A percentile compares a stretch with the other conserved stretches of the same genome.
These are phyloP conservation scores for Protomyces lactucae-debilis DNA, from an alignment of 1,139 yeast genomes.

Conservation along the genomic window DNA sequence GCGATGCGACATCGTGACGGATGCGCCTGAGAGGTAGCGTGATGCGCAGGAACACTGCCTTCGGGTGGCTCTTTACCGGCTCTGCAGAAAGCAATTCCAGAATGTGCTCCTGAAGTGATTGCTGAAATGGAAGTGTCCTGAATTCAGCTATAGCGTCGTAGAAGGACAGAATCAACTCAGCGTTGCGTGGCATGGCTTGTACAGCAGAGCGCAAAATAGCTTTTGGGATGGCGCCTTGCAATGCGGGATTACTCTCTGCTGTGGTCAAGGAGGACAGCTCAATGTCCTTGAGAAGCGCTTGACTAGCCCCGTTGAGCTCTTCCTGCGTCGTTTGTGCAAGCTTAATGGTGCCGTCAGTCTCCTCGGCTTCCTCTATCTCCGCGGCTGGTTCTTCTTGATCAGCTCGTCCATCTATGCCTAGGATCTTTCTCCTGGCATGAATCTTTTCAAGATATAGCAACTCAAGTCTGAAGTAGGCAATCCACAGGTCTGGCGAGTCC, in stretches of 20 bases:
- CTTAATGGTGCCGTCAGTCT: constrained; percentile 3
- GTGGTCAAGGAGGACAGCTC: constrained; percentile 19
- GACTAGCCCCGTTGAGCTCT: background rate
- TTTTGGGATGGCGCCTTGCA: constrained; percentile 23
- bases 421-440: constrained; percentile 72
- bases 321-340: constrained; percentile 8
- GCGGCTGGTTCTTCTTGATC: background rate
- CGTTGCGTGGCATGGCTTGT: constrained; percentile 9
- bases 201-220: constrained; percentile 14
- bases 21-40: constrained; percentile 6
- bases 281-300: constrained; percentile 14
- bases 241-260: constrained; percentile 20
- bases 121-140: constrained; percentile 2
- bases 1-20: constrained; percentile 1
- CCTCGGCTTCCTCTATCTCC: constrained; percentile 10
- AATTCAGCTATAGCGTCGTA: constrained; percentile 3
- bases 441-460: constrained; percentile 77
- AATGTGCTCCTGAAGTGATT: background rate
- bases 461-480: constrained; percentile 82
- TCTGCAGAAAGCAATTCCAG: background rate
- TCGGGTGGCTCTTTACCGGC: background rate
- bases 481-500: constrained; percentile 70
- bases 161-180: constrained; percentile 1
- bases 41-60: constrained; percentile 16
- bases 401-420: constrained; percentile 46